Evolutionary conservation across 2,329 filamentous ascomycete species (phyloP).

Genomic region (Pyricularia sp.): DNA sequence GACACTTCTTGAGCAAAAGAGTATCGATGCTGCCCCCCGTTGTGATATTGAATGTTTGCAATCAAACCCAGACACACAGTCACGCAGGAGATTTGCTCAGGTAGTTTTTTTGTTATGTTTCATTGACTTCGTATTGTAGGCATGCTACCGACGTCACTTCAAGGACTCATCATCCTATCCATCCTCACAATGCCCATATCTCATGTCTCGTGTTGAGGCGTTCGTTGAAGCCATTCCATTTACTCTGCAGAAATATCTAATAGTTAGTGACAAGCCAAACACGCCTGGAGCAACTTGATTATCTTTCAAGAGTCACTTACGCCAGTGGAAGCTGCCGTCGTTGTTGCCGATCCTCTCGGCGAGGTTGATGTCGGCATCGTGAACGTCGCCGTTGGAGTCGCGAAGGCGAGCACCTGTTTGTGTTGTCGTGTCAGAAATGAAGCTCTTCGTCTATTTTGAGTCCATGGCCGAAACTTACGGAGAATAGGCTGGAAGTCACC

Average conservation of each 20-base stretch:
- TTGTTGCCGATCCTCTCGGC: constrained; percentile 44
- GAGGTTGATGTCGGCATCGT: constrained; percentile 42
- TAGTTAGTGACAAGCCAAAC: background rate
- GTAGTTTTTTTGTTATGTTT: background rate
- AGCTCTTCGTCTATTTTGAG: background rate
- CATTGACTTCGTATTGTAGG: constrained; percentile 1
- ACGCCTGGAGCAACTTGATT: background rate
- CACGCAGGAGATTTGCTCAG: background rate
- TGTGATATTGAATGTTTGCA: background rate
- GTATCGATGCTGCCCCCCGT: too few species aligned
- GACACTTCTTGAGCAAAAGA: background rate
- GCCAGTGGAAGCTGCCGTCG: constrained; percentile 32
- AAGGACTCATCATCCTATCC: background rate
- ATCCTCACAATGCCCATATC: background rate
- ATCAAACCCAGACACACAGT: background rate
- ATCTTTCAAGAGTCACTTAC: constrained; percentile 13
- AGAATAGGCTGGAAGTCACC: constrained; percentile 41
- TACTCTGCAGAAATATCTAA: background rate
- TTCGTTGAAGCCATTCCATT: background rate
- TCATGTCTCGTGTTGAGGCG: background rate
- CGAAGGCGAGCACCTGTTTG: constrained; percentile 25
- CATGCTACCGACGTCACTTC: background rate
- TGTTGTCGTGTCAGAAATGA: background rate
- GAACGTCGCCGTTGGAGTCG: constrained; percentile 29
- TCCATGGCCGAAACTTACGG: constrained; percentile 17